A percentile compares a stretch with the other conserved stretches of the same genome.
Conservation (phyloP, 768 basidiomycete genomes). For the Daedaleopsis nitida region DNA sequence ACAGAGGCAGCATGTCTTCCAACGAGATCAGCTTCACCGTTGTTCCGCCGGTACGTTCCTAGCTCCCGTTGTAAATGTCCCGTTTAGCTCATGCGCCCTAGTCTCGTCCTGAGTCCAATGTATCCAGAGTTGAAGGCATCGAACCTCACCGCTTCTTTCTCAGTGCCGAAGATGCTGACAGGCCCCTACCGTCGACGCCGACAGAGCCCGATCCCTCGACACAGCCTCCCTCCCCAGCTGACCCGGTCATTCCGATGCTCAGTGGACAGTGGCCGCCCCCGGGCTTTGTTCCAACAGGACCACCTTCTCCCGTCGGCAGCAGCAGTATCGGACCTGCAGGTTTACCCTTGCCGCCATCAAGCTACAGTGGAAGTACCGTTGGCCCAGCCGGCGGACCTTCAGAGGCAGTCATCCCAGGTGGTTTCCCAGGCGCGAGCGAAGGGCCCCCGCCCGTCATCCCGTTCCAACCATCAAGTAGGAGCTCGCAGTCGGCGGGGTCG, state of each 20-base stretch:
- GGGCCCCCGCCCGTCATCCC: slow-evolving; percentile 13
- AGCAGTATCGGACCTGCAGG: slow-evolving; percentile 26
- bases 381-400: slow-evolving; percentile 1
- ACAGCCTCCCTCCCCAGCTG: slow-evolving; percentile 3
- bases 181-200: slow-evolving; percentile 30
- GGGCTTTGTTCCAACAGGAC: slow-evolving; percentile 32
- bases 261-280: slow-evolving; percentile 31
- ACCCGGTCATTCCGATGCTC: slow-evolving; percentile 18
- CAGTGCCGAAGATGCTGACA: slow-evolving; percentile 44
- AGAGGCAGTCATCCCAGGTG: slow-evolving; percentile 16
- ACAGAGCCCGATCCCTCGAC: slow-evolving; percentile 7
- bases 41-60: slow-evolving; percentile 22
- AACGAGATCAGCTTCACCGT: slow-evolving; percentile 17
- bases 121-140: slow-evolving; percentile 28
- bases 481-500: slow-evolving; percentile 10
- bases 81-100: slow-evolving; percentile 9
- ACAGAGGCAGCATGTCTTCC: slow-evolving; percentile 17
- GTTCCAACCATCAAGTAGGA: slow-evolving; percentile 10
- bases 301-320: slow-evolving; percentile 16
- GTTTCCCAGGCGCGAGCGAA: slow-evolving; percentile 19
- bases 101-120: slow-evolving; percentile 43
- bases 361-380: slow-evolving; percentile 19
- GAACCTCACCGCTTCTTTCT: slow-evolving; percentile 32
- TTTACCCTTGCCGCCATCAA: slow-evolving; percentile 35
- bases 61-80: background rate